Evolutionary conservation across 2,329 filamentous ascomycete genomes (phyloP), one percentile per base, ranked within the genome.

Genomic region (Zymoseptoria crescenta): DNA sequence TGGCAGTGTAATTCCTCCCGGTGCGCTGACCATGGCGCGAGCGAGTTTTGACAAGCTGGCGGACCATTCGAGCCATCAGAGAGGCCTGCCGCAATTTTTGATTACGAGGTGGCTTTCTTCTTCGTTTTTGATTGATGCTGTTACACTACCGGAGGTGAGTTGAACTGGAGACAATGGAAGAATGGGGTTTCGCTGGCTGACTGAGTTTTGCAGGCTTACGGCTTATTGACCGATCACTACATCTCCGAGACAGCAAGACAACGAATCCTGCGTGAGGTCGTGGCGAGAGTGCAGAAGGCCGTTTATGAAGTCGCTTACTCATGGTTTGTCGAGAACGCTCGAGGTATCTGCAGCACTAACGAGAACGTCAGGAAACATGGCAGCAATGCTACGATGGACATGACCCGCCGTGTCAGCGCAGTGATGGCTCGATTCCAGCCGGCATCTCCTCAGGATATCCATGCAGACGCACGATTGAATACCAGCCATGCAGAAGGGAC

Each of bases 41-140:
- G 89, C 91, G 63, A 90, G 96, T 60, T 77, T 96, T 51, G 81
- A 82, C 60, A 91, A 91, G 68, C 78, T 74, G 1, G 54, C 59
- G 24, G 86, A 89, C 64, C 81, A 81, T 64, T 86, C 87, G 65
- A 83, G 83, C 64, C 85, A 89, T 62, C 86, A 88, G 65, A 85
- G 84, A 57, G 75, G 69, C 65, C 91, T 91, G 48, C 85, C 91
- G 62, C 86, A 86, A 66, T 95, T 92, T 78, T 83, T 97, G 65
- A 86, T 96, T 63, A 89, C 87, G 68, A 88, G 92, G 71, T 99
- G 93, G 86, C 86, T 96, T 62, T 96, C 97, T 73, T 88, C 91
- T 63, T 87, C 87, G 55, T 96, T 94, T 74, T 79, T 97, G 41
- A 82, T 90, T 52, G 87, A 89, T 67, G 87, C 91, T 56, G 84